Conservation (phyloP, 1,284 basidiomycete species). For the Schizophyllum commune region DNA sequence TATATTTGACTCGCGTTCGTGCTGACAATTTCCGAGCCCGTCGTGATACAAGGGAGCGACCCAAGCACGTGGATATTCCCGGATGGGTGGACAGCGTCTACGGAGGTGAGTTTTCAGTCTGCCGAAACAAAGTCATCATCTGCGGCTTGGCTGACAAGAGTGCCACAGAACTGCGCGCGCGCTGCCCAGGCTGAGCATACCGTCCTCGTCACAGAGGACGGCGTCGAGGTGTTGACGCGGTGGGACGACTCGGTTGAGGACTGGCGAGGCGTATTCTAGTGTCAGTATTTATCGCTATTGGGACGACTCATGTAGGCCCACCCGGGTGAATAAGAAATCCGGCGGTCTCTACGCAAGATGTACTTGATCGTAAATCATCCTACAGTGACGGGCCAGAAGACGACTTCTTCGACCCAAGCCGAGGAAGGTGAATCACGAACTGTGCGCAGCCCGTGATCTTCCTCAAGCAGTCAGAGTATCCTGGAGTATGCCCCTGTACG, state of each 20-base stretch:
- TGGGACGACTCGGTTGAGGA: slow-evolving; percentile 4
- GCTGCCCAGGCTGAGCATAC: slow-evolving; percentile 85
- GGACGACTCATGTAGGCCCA: no score
- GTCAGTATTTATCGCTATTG: no score
- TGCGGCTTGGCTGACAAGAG: background rate
- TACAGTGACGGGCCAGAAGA: no score
- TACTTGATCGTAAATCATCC: no score
- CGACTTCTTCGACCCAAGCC: no score
- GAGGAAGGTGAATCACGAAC: no score
- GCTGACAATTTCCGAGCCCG: slow-evolving; percentile 41
- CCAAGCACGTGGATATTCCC: slow-evolving; percentile 70
- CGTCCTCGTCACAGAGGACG: slow-evolving; percentile 72
- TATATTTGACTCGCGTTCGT: background rate
- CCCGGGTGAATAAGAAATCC: no score
- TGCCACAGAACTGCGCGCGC: slow-evolving; percentile 56
- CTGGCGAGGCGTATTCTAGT: no score
- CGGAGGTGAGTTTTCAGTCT: slow-evolving; percentile 43
- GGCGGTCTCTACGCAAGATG: no score
- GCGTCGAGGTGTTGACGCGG: slow-evolving; percentile 57
- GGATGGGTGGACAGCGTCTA: slow-evolving; percentile 85
- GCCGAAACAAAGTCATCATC: background rate
- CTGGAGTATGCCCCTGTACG: no score
- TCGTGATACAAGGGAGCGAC: slow-evolving; percentile 66
- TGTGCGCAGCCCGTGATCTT: no score
- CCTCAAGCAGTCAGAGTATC: no score